These are phyloP conservation scores for Pholiota adiposa DNA, from an alignment of 1,284 basidiomycete genomes.

Conservation along the genomic window DNA sequence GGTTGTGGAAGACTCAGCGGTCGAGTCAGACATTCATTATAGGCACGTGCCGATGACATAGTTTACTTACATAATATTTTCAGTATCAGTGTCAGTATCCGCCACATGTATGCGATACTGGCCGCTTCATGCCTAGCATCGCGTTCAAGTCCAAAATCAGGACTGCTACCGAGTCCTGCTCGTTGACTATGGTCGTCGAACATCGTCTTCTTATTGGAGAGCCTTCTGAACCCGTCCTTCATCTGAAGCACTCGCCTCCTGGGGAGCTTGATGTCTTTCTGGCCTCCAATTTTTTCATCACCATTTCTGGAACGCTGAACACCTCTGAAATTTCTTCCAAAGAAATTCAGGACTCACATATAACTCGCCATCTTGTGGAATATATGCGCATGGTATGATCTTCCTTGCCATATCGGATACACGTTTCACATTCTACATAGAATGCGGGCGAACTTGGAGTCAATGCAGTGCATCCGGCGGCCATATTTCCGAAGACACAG, in stretches of 20 bases:
- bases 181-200: conserved; percentile 37
- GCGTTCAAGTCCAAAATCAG: conserved; percentile 35
- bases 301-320: conserved; percentile 57
- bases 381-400: conserved; percentile 54
- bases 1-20: no score
- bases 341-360: conserved; percentile 51
- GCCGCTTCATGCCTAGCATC: conserved; percentile 38
- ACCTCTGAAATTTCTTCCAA: conserved; percentile 41
- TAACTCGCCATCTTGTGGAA: conserved; percentile 50
- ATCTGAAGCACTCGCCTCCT: conserved; percentile 44
- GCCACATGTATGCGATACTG: no score
- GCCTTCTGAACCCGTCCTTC: conserved; percentile 34
- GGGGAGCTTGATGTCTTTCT: conserved; percentile 55
- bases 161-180: conserved; percentile 37
- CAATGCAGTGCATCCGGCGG: conserved; percentile 52
- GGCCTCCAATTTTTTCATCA: conserved; percentile 53
- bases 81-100: no score
- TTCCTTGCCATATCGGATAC: not conserved
- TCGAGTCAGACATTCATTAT: no score
- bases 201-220: conserved; percentile 44
- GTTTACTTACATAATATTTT: no score
- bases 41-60: no score
- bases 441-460: conserved; percentile 62
- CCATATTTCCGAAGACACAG: conserved; percentile 49
- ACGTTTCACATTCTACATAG: conserved; percentile 36